phyloP scores from a whole-genome alignment of 2,329 filamentous ascomycete genomes.

The Graphium sp. region DNA sequence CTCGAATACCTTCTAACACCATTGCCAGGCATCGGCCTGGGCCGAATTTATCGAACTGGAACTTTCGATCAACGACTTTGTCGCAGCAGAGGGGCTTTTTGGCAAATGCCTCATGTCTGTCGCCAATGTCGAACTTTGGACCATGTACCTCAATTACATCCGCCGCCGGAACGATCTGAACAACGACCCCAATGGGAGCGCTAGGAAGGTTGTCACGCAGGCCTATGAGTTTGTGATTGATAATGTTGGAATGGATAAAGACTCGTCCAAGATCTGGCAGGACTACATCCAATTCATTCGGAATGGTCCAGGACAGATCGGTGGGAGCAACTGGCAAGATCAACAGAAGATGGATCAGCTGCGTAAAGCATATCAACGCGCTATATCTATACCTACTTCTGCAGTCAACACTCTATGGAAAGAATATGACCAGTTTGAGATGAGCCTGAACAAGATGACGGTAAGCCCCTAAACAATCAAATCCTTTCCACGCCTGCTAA shows the following conservation, averaged over 20 bases:
- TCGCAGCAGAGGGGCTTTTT: slow-evolving; percentile 70
- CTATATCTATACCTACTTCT: slow-evolving; percentile 72
- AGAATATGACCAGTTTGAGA: slow-evolving; percentile 94
- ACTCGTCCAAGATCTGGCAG: slow-evolving; percentile 78
- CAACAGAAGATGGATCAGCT: slow-evolving; percentile 94
- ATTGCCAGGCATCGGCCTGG: slow-evolving; percentile 74
- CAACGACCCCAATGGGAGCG: slow-evolving; percentile 60
- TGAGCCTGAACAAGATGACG: slow-evolving; percentile 81
- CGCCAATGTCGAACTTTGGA: slow-evolving; percentile 78
- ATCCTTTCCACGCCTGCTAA: no score
- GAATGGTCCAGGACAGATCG: slow-evolving; percentile 68
- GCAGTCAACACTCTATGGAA: slow-evolving; percentile 82
- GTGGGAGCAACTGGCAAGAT: slow-evolving; percentile 84
- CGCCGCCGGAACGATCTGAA: slow-evolving; percentile 73
- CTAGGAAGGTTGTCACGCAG: slow-evolving; percentile 63
- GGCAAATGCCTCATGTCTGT: slow-evolving; percentile 61
- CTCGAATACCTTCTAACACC: slow-evolving; percentile 14
- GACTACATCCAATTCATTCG: slow-evolving; percentile 93
- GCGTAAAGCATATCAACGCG: slow-evolving; percentile 81
- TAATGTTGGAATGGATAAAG: slow-evolving; percentile 79
- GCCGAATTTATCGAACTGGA: slow-evolving; percentile 81
- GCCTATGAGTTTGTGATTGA: slow-evolving; percentile 88
- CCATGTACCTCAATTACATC: slow-evolving; percentile 87
- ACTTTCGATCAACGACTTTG: slow-evolving; percentile 68
- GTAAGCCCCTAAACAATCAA: no score